These are phyloP conservation scores for Neohortaea acidophila DNA, from an alignment of 495 filamentous ascomycete genomes.

Conservation along the genomic window DNA sequence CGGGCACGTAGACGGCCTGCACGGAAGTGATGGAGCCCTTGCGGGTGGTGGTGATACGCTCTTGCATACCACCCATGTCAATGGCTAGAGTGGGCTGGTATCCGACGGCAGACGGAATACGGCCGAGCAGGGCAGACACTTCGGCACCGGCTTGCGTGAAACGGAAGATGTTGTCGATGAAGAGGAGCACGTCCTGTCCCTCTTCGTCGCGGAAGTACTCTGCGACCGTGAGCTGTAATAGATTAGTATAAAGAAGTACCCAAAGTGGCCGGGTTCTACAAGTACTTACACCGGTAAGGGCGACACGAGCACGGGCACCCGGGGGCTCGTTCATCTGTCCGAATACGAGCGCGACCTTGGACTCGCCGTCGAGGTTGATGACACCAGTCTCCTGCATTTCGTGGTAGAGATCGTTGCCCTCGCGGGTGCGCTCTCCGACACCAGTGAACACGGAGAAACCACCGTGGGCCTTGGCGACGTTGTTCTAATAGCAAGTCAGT, in stretches of 20 bases:
- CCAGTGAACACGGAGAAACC: slow-evolving; percentile 99
- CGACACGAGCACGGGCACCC: slow-evolving; percentile 98
- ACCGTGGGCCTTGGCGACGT: slow-evolving; percentile 99
- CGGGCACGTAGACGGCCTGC: slow-evolving; percentile 99
- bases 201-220: slow-evolving; percentile 97
- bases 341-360: slow-evolving; percentile 98
- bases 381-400: slow-evolving; percentile 99
- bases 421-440: slow-evolving; percentile 99
- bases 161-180: slow-evolving; percentile 90
- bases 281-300: slow-evolving; percentile 54
- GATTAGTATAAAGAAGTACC: too few species aligned
- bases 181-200: slow-evolving; percentile 97
- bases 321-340: slow-evolving; percentile 99
- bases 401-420: slow-evolving; percentile 99
- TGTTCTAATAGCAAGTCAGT: slow-evolving; percentile 49
- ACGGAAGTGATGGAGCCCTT: slow-evolving; percentile 99
- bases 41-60: slow-evolving; percentile 98
- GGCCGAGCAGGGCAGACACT: slow-evolving; percentile 97
- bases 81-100: slow-evolving; percentile 99
- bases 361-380: slow-evolving; percentile 97
- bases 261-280: background rate
- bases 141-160: slow-evolving; percentile 99
- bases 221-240: slow-evolving; percentile 70
- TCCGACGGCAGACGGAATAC: slow-evolving; percentile 99
- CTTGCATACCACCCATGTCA: slow-evolving; percentile 99